These are phyloP conservation scores for Blastobotrys raffinosifermentans DNA, from an alignment of 1,139 yeast species.

Conservation along the genomic window DNA sequence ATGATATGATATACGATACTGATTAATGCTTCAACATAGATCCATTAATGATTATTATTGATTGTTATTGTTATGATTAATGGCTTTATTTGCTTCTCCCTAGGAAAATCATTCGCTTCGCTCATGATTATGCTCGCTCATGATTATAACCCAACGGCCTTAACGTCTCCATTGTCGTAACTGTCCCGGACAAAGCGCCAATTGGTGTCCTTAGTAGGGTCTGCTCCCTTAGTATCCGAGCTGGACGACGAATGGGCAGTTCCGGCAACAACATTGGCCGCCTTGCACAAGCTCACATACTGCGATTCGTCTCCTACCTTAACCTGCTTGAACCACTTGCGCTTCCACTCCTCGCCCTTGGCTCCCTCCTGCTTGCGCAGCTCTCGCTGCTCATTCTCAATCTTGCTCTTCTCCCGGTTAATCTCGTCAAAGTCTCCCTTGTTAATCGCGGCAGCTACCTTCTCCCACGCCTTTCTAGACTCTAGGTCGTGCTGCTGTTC, in stretches of 20 bases:
- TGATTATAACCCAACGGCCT: too few species aligned
- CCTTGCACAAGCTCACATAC: conserved; percentile 15
- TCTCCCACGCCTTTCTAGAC: conserved; percentile 76
- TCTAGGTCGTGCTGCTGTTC: conserved; percentile 72
- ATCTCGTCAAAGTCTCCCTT: conserved; percentile 68
- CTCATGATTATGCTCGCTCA: too few species aligned
- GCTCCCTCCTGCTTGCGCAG: conserved; percentile 66
- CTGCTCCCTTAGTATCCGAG: conserved; percentile 17
- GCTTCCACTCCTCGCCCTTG: conserved; percentile 60
- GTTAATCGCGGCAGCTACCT: conserved; percentile 83
- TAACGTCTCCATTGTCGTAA: conserved; percentile 22
- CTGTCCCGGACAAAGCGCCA: conserved; percentile 27
- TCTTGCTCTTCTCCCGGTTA: conserved; percentile 62
- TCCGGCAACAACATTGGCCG: conserved; percentile 22
- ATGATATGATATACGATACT: too few species aligned
- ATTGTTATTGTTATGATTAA: too few species aligned
- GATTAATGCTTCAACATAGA: too few species aligned
- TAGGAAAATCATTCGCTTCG: too few species aligned
- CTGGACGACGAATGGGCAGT: conserved; percentile 13
- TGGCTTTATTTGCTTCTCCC: too few species aligned
- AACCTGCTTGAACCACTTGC: conserved; percentile 54
- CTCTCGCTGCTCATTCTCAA: conserved; percentile 81
- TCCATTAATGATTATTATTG: too few species aligned
- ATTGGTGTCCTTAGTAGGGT: conserved; percentile 21
- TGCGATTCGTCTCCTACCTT: conserved; percentile 20